These are phyloP conservation scores for Penicillium parvum DNA, from an alignment of 495 filamentous ascomycete species.

Conservation along the genomic window DNA sequence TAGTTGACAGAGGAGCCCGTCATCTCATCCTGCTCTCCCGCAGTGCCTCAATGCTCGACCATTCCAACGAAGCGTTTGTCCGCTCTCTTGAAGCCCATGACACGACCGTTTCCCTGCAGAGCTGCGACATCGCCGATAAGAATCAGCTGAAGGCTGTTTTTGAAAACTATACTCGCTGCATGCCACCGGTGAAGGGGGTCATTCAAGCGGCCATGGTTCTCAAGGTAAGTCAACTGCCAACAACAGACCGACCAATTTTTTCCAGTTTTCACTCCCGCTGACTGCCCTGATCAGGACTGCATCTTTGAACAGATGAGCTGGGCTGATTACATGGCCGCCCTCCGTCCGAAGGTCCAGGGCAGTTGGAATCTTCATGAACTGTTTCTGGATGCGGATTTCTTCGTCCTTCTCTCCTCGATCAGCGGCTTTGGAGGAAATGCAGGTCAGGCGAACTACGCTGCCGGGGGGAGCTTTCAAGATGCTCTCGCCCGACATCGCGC, in stretches of 20 bases:
- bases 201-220: conserved; percentile 5
- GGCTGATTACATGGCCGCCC: conserved; percentile 26
- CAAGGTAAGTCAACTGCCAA: neutral
- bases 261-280: no score
- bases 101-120: neutral
- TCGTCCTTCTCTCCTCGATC: conserved; percentile 38
- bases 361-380: conserved; percentile 50
- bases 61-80: neutral
- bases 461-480: conserved; percentile 29
- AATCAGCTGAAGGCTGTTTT: neutral
- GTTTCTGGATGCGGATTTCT: conserved; percentile 38
- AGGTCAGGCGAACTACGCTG: conserved; percentile 35
- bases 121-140: neutral
- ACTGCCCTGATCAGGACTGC: conserved; percentile 15
- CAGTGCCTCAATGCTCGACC: neutral
- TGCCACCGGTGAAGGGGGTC: neutral
- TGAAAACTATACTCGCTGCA: neutral
- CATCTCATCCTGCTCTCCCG: neutral
- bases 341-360: conserved; percentile 39
- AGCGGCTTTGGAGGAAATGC: conserved; percentile 26
- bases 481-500: conserved; percentile 26
- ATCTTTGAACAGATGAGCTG: conserved; percentile 40
- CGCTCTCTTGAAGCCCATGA: neutral
- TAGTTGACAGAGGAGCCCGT: neutral
- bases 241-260: no score